Percentiles rank a stretch among this genome's conserved stretches.
phyloP scores from a whole-genome alignment of 768 basidiomycete genomes.

The Termitomyces sp. region DNA sequence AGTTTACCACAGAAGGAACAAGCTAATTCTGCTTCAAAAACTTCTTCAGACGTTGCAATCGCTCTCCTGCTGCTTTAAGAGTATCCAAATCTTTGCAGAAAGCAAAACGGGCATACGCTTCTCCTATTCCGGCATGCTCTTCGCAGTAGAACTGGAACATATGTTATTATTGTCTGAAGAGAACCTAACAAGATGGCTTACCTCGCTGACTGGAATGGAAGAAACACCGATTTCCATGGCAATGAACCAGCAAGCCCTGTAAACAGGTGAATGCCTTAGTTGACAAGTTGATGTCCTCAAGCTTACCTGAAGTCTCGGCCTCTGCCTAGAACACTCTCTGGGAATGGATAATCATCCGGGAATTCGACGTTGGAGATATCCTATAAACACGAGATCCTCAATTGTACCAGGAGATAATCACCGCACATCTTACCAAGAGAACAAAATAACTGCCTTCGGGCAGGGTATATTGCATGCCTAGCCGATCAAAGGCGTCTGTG shows the following conservation, averaged over 20 bases:
- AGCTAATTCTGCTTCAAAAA: conserved; percentile 38
- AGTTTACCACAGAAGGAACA: conserved; percentile 5
- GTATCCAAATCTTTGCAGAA: conserved; percentile 96
- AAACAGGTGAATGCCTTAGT: not conserved
- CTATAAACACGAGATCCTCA: conserved; percentile 31
- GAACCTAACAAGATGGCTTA: conserved; percentile 32
- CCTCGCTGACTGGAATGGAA: conserved; percentile 94
- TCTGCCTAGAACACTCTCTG: conserved; percentile 67
- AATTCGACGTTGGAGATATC: conserved; percentile 77
- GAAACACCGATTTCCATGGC: conserved; percentile 89
- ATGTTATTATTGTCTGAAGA: conserved; percentile 8
- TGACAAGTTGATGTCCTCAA: not conserved
- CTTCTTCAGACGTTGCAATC: conserved; percentile 72
- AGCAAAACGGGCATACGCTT: conserved; percentile 84
- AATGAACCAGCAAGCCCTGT: conserved; percentile 93
- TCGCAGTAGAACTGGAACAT: conserved; percentile 80
- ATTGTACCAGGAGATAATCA: not conserved
- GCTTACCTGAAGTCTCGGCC: conserved; percentile 82
- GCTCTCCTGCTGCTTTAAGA: conserved; percentile 74
- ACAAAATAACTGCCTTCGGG: conserved; percentile 94
- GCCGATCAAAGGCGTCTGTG: conserved; percentile 71
- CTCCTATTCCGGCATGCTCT: conserved; percentile 83
- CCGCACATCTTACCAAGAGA: conserved; percentile 57
- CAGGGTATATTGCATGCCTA: conserved; percentile 82
- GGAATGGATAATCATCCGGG: conserved; percentile 85